These are phyloP conservation scores for Geotrichum bryndzae DNA, from an alignment of 1,139 yeast species.

Conservation along the genomic window DNA sequence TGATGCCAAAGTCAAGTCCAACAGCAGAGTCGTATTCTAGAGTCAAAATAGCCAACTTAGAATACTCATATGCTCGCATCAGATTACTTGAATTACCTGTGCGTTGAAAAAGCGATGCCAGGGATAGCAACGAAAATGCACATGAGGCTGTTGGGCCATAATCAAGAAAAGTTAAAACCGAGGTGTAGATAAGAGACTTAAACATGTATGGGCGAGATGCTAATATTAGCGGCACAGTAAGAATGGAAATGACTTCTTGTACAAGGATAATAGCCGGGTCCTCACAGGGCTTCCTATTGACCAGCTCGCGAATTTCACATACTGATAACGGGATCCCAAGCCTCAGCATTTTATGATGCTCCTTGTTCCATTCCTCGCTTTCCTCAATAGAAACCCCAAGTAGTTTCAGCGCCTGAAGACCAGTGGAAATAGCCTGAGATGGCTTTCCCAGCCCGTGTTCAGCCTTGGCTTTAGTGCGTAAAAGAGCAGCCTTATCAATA, in stretches of 20 bases:
- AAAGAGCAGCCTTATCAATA: constrained; percentile 25
- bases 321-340: constrained; percentile 42
- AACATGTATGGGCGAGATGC: constrained; percentile 25
- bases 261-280: constrained; percentile 36
- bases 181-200: constrained; percentile 29
- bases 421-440: constrained; percentile 35
- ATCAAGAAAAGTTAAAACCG: constrained; percentile 32
- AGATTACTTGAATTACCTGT: constrained; percentile 37
- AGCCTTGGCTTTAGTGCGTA: constrained; percentile 40
- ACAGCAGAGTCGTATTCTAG: constrained; percentile 38
- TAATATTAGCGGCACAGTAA: constrained; percentile 35
- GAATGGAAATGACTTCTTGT: constrained; percentile 43
- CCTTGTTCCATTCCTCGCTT: constrained; percentile 35
- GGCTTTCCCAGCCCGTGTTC: constrained; percentile 36
- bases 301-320: constrained; percentile 41
- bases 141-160: constrained; percentile 35
- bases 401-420: constrained; percentile 24
- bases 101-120: constrained; percentile 33
- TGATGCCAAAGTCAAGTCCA: constrained; percentile 39
- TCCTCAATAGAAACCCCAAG: constrained; percentile 33
- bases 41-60: constrained; percentile 40
- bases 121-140: constrained; percentile 33
- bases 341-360: constrained; percentile 29
- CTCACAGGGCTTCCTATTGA: constrained; percentile 29
- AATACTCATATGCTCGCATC: constrained; percentile 38